Base-by-base conservation (phyloP, 169 alveolate genomes). In the Eimeria mitis region DNA sequence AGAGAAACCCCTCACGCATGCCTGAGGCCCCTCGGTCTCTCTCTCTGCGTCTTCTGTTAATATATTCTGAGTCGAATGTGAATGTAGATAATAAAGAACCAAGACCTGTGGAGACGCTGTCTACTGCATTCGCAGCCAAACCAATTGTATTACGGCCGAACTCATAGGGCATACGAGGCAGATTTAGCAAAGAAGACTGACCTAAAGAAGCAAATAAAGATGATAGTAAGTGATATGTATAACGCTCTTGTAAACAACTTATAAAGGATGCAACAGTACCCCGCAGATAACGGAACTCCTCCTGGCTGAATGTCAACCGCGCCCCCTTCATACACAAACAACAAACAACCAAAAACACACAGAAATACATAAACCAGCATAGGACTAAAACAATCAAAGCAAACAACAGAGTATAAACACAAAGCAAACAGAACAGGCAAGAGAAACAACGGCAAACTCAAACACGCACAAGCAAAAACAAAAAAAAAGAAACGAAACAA, bases 21-120 rank as follows among this genome's bases (percentile, higher is more conserved):
- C 97, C 97, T 6, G 97, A 96, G 25, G 97, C 96, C 21, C 97
- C 95, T 44, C 96, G 95, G 73, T 84, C 95, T 34, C 96, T 76
- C 79, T 95, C 98, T 49, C 97, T 89, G 95, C 98, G 98, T 59
- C 99, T 96, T 70, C 97, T 95, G 95, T 98, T 98, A 40, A 98
- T 98, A 71, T 98, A 98, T 91, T 98, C 99, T 61, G 97, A 85
- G 96, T 98, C 99, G 78, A 98, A 97, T 70, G 99, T 98, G 49
- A 98, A 97, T 89, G 97, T 98, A 21, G 99, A 98, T 23, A 98
- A 96, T 61, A 98, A 91, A 47, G 97, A 95, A 31, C 99, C 98
- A 28, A 98, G 96, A 56, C 98, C 98, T 23, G 98, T 96, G 94
- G 98, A 97, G 70, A 98, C 98, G 79, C 97, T 97, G 96, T 98